These are phyloP conservation scores for Amphirosellinia nigrospora DNA, from an alignment of 495 filamentous ascomycete species.

Conservation along the genomic window DNA sequence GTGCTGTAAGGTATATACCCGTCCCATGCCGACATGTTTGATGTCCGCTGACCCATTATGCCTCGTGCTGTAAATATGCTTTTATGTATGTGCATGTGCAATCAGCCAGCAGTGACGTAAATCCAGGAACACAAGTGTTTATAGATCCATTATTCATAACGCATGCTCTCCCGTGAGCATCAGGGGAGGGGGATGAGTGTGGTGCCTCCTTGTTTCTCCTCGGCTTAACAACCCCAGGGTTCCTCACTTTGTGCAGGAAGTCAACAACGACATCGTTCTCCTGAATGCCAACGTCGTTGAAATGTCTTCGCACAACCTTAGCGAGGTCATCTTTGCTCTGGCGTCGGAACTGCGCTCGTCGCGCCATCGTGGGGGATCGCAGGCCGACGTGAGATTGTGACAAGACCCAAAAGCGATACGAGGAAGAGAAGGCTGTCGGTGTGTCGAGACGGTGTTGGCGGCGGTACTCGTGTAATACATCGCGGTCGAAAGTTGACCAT, in stretches of 20 bases:
- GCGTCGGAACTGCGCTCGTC: conserved; percentile 64
- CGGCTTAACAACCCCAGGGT: conserved; percentile 42
- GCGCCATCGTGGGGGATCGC: conserved; percentile 74
- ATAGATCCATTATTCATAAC: conserved; percentile 30
- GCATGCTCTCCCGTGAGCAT: conserved; percentile 28
- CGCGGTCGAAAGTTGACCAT: conserved; percentile 75
- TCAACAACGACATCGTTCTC: conserved; percentile 90
- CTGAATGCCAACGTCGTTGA: conserved; percentile 81
- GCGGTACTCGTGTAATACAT: conserved; percentile 80
- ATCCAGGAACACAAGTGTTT: conserved; percentile 28
- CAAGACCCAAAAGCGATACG: conserved; percentile 74
- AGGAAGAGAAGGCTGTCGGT: conserved; percentile 70
- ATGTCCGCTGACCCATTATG: not conserved
- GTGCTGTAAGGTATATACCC: conserved; percentile 24
- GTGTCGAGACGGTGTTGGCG: conserved; percentile 76
- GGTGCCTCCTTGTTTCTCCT: conserved; percentile 37
- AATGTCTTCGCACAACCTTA: conserved; percentile 84
- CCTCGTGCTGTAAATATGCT: not conserved
- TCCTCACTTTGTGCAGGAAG: conserved; percentile 80
- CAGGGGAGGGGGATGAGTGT: conserved; percentile 40
- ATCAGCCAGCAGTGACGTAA: conserved; percentile 24
- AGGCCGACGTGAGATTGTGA: conserved; percentile 73
- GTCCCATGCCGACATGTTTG: conserved; percentile 4
- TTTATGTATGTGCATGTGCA: conserved; percentile 27
- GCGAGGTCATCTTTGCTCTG: conserved; percentile 81